phyloP scores from a whole-genome alignment of 2,329 filamentous ascomycete genomes.

The Whalleya microplaca region DNA sequence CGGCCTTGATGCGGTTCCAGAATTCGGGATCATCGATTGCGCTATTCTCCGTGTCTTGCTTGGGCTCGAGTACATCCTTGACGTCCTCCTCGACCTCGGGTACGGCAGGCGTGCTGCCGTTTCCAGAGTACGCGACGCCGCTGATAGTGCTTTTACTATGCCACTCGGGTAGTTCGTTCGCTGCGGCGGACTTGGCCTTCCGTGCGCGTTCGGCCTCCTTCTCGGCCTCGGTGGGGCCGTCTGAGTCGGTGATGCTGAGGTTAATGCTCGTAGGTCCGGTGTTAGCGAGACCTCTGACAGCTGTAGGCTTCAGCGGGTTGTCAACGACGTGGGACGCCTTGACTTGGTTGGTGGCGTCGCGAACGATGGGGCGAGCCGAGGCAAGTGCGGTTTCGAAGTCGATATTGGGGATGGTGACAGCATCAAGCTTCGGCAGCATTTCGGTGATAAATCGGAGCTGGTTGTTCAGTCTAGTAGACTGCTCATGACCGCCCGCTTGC shows the following conservation, averaged over 20 bases:
- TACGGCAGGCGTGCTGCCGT: constrained; percentile 36
- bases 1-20: constrained; percentile 59
- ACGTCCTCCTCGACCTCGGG: constrained; percentile 48
- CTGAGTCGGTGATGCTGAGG: constrained; percentile 68
- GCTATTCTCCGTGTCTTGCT: constrained; percentile 55
- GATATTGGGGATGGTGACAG: constrained; percentile 73
- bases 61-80: constrained; percentile 48
- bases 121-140: constrained; percentile 58
- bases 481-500: constrained; percentile 71
- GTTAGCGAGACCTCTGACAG: constrained; percentile 70
- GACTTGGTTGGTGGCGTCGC: constrained; percentile 69
- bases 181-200: constrained; percentile 66
- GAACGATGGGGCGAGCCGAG: constrained; percentile 64
- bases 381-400: constrained; percentile 72
- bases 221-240: constrained; percentile 69
- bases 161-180: constrained; percentile 74
- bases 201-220: constrained; percentile 66
- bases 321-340: constrained; percentile 63
- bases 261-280: constrained; percentile 70
- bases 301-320: constrained; percentile 58
- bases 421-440: constrained; percentile 76
- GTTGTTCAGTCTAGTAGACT: constrained; percentile 74
- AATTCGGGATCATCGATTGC: constrained; percentile 70
- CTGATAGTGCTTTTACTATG: constrained; percentile 73
- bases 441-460: constrained; percentile 80